Percentiles rank a stretch among this genome's conserved stretches.
These are phyloP conservation scores for Tetrahymena malaccensis DNA, from an alignment of 73 alveolate genomes.

Conservation along the genomic window DNA sequence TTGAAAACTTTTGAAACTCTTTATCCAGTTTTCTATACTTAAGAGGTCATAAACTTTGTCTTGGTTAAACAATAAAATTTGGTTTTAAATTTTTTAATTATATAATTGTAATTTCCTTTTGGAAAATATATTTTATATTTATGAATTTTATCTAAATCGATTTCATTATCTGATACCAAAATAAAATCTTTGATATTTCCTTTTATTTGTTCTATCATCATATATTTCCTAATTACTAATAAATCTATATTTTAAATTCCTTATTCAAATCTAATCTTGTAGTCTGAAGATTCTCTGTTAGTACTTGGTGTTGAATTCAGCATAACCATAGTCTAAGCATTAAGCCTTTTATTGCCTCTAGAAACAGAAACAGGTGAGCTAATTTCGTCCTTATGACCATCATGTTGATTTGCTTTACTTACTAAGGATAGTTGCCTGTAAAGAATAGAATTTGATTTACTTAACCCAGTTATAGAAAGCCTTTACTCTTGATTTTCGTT, in stretches of 20 bases:
- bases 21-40: not conserved
- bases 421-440: not conserved
- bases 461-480: not conserved
- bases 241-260: not conserved
- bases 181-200: not conserved
- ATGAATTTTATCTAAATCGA: not conserved
- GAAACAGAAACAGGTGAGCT: not conserved
- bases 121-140: not conserved
- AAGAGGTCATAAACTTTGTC: not conserved
- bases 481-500: not conserved
- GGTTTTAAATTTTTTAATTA: not conserved
- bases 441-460: not conserved
- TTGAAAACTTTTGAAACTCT: not conserved
- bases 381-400: not conserved
- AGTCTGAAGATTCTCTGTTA: not conserved
- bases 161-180: not conserved
- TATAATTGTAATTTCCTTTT: not conserved
- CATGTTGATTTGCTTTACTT: not conserved
- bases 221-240: not conserved
- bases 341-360: not conserved
- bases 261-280: not conserved
- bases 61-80: not conserved
- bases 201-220: not conserved
- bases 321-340: not conserved
- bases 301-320: not conserved